Conservation (phyloP, 2,329 filamentous ascomycete species). For the Pestalotiopsis sp. region DNA sequence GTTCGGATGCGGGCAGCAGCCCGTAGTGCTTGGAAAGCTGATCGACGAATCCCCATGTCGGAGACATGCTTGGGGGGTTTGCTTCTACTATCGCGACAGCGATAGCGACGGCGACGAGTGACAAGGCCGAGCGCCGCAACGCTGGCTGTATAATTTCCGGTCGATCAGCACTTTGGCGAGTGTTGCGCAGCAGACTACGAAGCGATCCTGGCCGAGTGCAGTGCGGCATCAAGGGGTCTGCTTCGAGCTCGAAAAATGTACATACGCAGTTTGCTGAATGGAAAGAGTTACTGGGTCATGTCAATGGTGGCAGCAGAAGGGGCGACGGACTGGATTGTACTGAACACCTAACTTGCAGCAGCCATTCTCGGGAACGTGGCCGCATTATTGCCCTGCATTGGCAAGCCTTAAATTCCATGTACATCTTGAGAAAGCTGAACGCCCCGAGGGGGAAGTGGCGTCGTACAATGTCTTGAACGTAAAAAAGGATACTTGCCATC, state of each 20-base stretch:
- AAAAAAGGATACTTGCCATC: not conserved
- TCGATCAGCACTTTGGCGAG: not conserved
- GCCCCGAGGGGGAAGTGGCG: not conserved
- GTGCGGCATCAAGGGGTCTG: not conserved
- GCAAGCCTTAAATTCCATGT: not conserved
- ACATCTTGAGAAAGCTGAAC: not conserved
- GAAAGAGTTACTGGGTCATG: not conserved
- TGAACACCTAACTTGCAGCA: not conserved
- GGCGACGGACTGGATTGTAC: not conserved
- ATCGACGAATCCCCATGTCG: slow-evolving; percentile 32
- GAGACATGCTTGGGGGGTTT: slow-evolving; percentile 26
- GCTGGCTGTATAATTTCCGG: not conserved
- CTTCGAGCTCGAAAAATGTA: not conserved
- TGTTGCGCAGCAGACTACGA: not conserved
- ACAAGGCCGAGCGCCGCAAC: not conserved
- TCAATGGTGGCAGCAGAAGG: not conserved
- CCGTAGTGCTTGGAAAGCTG: slow-evolving; percentile 30
- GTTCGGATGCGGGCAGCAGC: slow-evolving; percentile 25
- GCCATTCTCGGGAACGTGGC: not conserved
- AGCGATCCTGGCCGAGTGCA: not conserved
- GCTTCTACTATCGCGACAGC: slow-evolving; percentile 1
- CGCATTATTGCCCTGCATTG: not conserved
- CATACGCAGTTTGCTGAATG: not conserved
- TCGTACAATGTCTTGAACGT: not conserved
- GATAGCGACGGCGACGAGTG: not conserved